Conservation (phyloP, 148 eudicot species). For the Vaccinium darrowii region DNA sequence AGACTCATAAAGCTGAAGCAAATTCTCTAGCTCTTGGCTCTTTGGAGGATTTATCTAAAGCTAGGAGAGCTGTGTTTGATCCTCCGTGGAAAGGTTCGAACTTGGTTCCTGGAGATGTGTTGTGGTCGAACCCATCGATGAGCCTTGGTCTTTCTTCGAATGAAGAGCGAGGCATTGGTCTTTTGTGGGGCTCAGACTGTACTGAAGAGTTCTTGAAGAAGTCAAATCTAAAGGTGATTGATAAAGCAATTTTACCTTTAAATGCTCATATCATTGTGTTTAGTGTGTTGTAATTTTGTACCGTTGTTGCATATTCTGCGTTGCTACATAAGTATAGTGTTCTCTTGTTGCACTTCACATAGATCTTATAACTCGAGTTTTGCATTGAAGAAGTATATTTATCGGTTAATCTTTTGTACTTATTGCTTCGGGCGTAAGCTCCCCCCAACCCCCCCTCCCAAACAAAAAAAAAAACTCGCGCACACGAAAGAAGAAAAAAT, state of each 20-base stretch:
- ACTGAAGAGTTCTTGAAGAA: slow-evolving; percentile 81
- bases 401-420: no score
- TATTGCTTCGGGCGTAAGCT: neutral
- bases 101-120: slow-evolving; percentile 88
- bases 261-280: neutral
- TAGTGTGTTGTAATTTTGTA: neutral
- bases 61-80: slow-evolving; percentile 83
- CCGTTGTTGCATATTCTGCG: no score
- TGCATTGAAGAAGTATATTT: no score
- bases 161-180: slow-evolving; percentile 88
- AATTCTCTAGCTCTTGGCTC: no score
- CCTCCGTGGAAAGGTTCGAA: slow-evolving; percentile 93
- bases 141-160: slow-evolving; percentile 86
- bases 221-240: slow-evolving; percentile 60
- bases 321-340: no score
- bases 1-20: no score
- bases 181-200: slow-evolving; percentile 96
- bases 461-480: no score
- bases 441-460: no score
- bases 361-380: neutral
- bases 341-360: no score
- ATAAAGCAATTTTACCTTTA: neutral
- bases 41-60: no score
- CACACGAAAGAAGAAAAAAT: no score
- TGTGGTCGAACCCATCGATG: slow-evolving; percentile 97